Evolutionary conservation across 169 alveolate species (phyloP).

Genomic region (Eimeria necatrix): DNA sequence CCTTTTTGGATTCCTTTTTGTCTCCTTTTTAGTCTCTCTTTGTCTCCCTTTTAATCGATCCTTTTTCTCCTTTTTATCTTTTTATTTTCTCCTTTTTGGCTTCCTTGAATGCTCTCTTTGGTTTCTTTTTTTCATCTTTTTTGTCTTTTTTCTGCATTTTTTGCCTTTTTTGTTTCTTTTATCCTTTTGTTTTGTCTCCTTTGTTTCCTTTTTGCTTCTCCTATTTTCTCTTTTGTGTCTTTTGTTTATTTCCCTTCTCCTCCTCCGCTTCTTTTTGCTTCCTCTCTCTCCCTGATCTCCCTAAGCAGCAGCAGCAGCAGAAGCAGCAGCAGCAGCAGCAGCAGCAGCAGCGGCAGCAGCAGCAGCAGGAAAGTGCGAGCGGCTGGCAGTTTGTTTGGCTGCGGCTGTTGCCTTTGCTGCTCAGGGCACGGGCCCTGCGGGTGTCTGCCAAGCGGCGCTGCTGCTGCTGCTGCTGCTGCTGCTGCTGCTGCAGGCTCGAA

Average conservation of each 20-base stretch:
- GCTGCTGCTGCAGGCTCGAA: background rate
- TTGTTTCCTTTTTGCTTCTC: background rate
- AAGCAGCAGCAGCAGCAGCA: constrained; percentile 8
- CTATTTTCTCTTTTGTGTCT: background rate
- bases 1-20: background rate
- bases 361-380: background rate
- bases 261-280: background rate
- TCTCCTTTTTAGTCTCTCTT: background rate
- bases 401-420: background rate
- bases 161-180: background rate
- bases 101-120: background rate
- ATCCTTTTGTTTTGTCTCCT: background rate
- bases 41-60: background rate
- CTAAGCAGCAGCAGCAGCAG: background rate
- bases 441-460: too few relatives aligned
- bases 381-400: too few relatives aligned
- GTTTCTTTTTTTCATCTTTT: too few relatives aligned
- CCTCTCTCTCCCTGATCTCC: background rate
- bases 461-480: too few relatives aligned
- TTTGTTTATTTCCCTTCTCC: background rate
- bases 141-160: background rate
- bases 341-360: constrained; percentile 22
- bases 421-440: constrained; percentile 2
- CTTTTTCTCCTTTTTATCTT: too few relatives aligned
- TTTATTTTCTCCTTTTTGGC: background rate